Base-by-base conservation (phyloP, 2,329 filamentous ascomycete species). In the Cladosporium sp. region DNA sequence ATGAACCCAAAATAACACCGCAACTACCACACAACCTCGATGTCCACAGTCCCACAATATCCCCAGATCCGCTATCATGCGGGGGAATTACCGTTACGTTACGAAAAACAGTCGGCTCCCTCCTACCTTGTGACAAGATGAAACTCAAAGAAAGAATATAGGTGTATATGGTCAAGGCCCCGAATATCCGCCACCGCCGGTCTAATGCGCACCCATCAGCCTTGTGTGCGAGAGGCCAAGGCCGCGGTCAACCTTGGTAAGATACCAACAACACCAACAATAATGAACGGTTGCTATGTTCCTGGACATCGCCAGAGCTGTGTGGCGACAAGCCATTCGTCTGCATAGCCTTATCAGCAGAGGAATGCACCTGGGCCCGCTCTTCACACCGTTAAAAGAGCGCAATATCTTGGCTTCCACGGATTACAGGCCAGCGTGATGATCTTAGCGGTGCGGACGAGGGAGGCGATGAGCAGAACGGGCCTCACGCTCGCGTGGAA, bases 321-420 rank as follows among this genome's bases (percentile, higher is more conserved):
- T 31, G 33, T 62, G 50, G 35, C 50, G 33, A 63, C 61, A 46
- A 56, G 33, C 61, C 33, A 55, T 63, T 55, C 33, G n/a, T 63
- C 40, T 55, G 61, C 33, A 26, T 40, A 63, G 61, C 61, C 61
- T 63, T 63, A 63, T 63, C 61, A 63, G 61, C 37, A 28, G 33
- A n/a, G 61, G 50, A 56, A 56, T 56, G 33, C 61, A 52, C 61
- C n/a, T 26, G 61, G 61, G 35, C 61, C 52, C 61, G 26, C 33
- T 55, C 49, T 44, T 63, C 61, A 46, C 50, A 28, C 50, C 50
- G 49, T 63, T 35, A 37, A 31, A 35, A 52, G 59, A 62, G 29
- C 28, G 59, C 46, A 46, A 26, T 33, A 37, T 33, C 61, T 63
- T 63, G 61, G 61, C 61, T 33, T 63, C 49, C 50, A 44, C 33